Base-by-base conservation (phyloP, 2,329 filamentous ascomycete species). In the Ambrosiella beaveri region DNA sequence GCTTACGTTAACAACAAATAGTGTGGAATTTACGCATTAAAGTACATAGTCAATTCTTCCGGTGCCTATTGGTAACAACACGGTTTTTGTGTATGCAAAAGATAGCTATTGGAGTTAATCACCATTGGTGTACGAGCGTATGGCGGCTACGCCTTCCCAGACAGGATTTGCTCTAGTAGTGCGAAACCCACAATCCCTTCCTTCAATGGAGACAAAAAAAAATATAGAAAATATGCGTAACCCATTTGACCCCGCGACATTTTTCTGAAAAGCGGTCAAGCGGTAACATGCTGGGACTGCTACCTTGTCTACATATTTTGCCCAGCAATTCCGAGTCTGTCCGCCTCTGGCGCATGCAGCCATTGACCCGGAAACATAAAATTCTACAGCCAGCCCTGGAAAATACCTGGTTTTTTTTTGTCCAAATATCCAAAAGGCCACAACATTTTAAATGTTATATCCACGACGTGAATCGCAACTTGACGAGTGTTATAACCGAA, bases 111-210 rank as follows among this genome's bases (percentile, higher is more conserved):
- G n/a, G n/a, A 27, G 27, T 27, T 27, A 27, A 27, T 27, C 27
- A 27, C 27, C 27, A 27, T 27, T 27, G 27, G 27, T 27, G 27
- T 27, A 27, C 27, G 27, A 27, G 27, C 27, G 27, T 27, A 27
- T 27, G 41, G 54, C 54, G 54, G 54, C 54, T 56, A 56, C 54
- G 49, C 40, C 54, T 56, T 45, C 54, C 41, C 27, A 56, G 41
- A 11, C 7, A 15, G 38, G 36, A 53, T n/a, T 53, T 53, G 5
- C 19, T n/a, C 13, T 47, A 17, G n/a, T 41, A 41, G 40, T 41
- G 40, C 11, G n/a, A 41, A 41, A 11, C 40, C 11, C 40, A 41
- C 40, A n/a, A 41, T 41, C 40, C 19, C 44, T 8, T 47, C n/a
- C 44, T 47, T 15, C 44, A 47, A 13, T 47, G 11, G 7, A 47